Evolutionary conservation across 805 yeast species (phyloP).

Genomic region (Lachancea meyersii): DNA sequence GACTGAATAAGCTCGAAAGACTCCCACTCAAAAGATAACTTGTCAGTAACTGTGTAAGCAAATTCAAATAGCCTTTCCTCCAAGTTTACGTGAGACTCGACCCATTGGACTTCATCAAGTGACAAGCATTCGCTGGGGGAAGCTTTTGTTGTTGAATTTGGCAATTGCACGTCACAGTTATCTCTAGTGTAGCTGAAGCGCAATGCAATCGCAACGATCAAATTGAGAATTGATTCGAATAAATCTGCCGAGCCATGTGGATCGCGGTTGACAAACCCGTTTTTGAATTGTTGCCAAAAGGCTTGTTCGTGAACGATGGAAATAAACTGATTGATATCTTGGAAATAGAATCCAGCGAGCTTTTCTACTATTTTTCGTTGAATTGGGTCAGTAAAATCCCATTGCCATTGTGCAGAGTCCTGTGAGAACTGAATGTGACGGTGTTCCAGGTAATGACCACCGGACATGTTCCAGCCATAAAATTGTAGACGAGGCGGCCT

Average conservation of each 20-base stretch:
- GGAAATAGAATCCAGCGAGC: conserved; percentile 38
- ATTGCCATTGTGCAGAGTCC: conserved; percentile 13
- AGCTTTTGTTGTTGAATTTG: conserved; percentile 1
- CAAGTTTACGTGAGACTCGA: conserved; percentile 12
- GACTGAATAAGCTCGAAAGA: conserved; percentile 45
- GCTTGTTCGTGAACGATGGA: conserved; percentile 49
- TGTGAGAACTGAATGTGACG: conserved; percentile 21
- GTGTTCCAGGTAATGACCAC: conserved; percentile 40
- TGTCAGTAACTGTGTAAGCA: conserved; percentile 35
- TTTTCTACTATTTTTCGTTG: conserved; percentile 29
- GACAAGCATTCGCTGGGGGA: conserved; percentile 11
- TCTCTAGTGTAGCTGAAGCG: conserved; percentile 41
- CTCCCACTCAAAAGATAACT: conserved; percentile 46
- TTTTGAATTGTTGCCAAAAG: conserved; percentile 44
- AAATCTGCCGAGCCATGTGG: conserved; percentile 33
- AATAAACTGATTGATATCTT: conserved; percentile 47
- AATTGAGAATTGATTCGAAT: conserved; percentile 45
- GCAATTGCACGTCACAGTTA: neutral
- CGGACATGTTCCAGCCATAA: conserved; percentile 64
- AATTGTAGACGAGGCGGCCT: conserved; percentile 50
- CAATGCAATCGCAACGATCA: conserved; percentile 45
- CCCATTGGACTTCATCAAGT: conserved; percentile 4
- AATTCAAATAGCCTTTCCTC: conserved; percentile 42
- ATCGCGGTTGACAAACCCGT: conserved; percentile 23
- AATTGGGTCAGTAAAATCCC: conserved; percentile 17